Conservation (phyloP, 768 basidiomycete genomes). For the Boletus vinaceobasis region DNA sequence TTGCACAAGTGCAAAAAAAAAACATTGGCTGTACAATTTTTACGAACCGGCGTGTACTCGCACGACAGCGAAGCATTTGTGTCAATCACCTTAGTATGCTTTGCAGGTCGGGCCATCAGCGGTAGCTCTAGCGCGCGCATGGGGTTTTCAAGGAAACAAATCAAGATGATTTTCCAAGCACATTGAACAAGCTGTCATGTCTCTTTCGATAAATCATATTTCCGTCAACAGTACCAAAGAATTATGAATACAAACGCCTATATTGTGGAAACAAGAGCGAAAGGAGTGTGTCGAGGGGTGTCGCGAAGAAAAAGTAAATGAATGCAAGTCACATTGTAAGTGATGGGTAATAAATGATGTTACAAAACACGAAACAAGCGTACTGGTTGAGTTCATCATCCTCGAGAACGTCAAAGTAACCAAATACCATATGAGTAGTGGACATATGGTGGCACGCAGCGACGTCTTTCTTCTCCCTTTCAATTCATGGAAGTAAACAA, state of each 20-base stretch:
- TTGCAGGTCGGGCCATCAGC: too few species aligned
- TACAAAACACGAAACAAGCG: slow-evolving; percentile 19
- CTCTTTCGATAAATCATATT: slow-evolving; percentile 8
- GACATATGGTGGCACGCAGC: not conserved
- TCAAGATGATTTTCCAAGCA: slow-evolving; percentile 37
- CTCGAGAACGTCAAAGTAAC: slow-evolving; percentile 2
- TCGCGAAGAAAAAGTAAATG: slow-evolving; percentile 4
- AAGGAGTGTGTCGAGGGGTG: slow-evolving; percentile 8
- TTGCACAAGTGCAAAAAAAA: too few species aligned
- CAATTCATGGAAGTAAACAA: not conserved
- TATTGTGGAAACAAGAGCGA: not conserved
- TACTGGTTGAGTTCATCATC: slow-evolving; percentile 13
- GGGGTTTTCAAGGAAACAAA: slow-evolving; percentile 8
- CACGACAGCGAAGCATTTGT: too few species aligned
- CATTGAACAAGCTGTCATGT: slow-evolving; percentile 13
- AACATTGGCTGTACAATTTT: too few species aligned
- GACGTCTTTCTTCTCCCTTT: not conserved
- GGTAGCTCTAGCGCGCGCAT: too few species aligned
- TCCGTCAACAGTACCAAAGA: slow-evolving; percentile 2
- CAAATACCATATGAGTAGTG: not conserved
- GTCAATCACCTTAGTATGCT: too few species aligned
- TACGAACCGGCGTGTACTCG: too few species aligned
- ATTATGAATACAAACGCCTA: slow-evolving; percentile 11
- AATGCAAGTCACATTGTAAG: not conserved
- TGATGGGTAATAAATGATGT: slow-evolving; percentile 4